A percentile compares a stretch with the other conserved stretches of the same genome.
Conservation (phyloP, 1,139 yeast genomes). For the Yamadazyma sp. region DNA sequence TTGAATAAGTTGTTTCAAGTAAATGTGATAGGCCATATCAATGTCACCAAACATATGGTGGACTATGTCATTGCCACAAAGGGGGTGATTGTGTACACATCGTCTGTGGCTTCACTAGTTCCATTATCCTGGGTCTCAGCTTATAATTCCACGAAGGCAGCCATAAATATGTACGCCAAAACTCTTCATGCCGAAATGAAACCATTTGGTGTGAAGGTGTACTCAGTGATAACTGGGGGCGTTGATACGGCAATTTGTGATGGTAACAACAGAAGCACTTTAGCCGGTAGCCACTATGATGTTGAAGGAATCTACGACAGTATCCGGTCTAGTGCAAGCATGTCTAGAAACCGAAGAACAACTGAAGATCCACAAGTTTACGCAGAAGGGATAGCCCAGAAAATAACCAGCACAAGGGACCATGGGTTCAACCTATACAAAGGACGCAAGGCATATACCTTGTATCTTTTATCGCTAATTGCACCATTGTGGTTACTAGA, state of each 20-base stretch:
- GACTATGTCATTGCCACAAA: conserved; percentile 32
- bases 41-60: conserved; percentile 33
- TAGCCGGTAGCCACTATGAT: conserved; percentile 18
- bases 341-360: conserved; percentile 25
- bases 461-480: conserved; percentile 23
- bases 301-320: conserved; percentile 33
- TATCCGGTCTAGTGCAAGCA: conserved; percentile 20
- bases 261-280: background rate
- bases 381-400: conserved; percentile 29
- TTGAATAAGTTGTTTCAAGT: conserved; percentile 28
- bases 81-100: conserved; percentile 39
- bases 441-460: conserved; percentile 23
- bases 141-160: conserved; percentile 35
- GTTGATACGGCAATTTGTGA: conserved; percentile 36
- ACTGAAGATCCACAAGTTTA: conserved; percentile 26
- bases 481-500: conserved; percentile 34
- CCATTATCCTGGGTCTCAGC: conserved; percentile 36
- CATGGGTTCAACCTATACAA: conserved; percentile 11
- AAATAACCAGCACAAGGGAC: conserved; percentile 16
- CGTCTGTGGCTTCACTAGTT: conserved; percentile 35
- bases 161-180: conserved; percentile 17
- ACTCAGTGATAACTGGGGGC: conserved; percentile 41
- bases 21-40: conserved; percentile 40
- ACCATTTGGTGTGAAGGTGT: conserved; percentile 35
- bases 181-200: conserved; percentile 17